Percentiles rank a stretch among this genome's conserved stretches.
phyloP scores from a whole-genome alignment of 345 rosid genomes.

The Citrus sinensis region DNA sequence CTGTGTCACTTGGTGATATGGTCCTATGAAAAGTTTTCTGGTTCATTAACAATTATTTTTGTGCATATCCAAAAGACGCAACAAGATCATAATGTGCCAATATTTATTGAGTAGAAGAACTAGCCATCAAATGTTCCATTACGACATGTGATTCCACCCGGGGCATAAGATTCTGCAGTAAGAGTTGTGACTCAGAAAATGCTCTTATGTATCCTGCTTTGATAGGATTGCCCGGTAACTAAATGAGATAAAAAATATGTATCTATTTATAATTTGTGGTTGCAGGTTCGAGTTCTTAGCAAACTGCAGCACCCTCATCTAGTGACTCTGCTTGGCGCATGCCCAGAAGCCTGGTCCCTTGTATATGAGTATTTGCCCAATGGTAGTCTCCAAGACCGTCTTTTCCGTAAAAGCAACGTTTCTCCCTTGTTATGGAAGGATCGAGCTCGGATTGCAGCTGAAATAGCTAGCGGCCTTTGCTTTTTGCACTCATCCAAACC shows the following conservation, averaged over 20 bases:
- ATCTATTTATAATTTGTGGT: neutral
- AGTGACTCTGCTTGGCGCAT: slow-evolving; percentile 65
- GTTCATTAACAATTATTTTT: neutral
- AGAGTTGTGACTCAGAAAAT: neutral
- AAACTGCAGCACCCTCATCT: slow-evolving; percentile 71
- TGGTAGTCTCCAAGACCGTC: slow-evolving; percentile 59
- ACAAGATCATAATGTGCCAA: neutral
- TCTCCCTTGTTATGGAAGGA: slow-evolving; percentile 56
- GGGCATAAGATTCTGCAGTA: neutral
- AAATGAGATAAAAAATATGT: neutral
- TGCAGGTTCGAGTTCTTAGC: slow-evolving; percentile 65
- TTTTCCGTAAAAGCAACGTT: slow-evolving; percentile 43
- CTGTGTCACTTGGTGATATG: neutral
- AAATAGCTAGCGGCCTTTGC: slow-evolving; percentile 69
- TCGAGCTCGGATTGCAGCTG: slow-evolving; percentile 52
- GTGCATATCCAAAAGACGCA: neutral
- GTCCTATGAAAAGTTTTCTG: neutral
- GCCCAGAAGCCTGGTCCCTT: slow-evolving; percentile 70
- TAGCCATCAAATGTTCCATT: neutral
- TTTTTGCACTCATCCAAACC: slow-evolving; percentile 72
- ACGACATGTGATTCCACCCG: neutral
- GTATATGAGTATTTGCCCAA: slow-evolving; percentile 64
- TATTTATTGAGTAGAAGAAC: neutral
- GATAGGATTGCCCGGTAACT: neutral
- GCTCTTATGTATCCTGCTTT: slow-evolving; percentile 2